Base-by-base conservation (phyloP, 768 basidiomycete species). In the Lanmaoa pseudosensibilis region DNA sequence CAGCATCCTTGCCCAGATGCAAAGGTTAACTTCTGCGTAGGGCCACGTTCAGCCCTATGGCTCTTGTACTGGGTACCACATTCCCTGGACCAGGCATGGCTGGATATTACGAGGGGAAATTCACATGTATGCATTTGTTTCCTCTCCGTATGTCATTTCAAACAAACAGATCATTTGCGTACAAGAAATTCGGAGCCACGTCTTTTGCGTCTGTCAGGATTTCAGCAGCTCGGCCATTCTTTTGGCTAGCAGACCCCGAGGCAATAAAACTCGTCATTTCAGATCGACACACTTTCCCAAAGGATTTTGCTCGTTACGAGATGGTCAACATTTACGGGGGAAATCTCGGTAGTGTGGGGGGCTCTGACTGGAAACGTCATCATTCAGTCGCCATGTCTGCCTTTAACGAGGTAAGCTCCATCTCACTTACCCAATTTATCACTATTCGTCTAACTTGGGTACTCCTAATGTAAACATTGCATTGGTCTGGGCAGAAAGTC, bases 401-500 rank as follows among this genome's bases (percentile, higher is more conserved):
- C 0, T 83, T 83, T 65, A 80, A 75, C 46, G 81, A 82, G 68
- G 81, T 70, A 52, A 46, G 65, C 46, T 16, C 16, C 21, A 12
- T 25, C n/a, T 39, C 18, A 34, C 27, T n/a, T n/a, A 10, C 16
- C 16, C 25, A 15, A 21, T 48, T 21, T 30, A 9, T 1, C 32
- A 0, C 19, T 7, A 6, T 53, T 25, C n/a, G 30, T 45, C 46
- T 55, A 27, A 62, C 27, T 0, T 36, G 32, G 2, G 10, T 37
- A 2, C 12, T 27, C 1, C 34, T 27, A 52, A 81, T 79, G 71
- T 74, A 15, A 79, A 81, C 36, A 72, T 77, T 54, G 74, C 77
- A 7, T 68, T 81, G n/a, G 80, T 79, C 5, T 82, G 81, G 81
- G 62, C 66, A 18, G 79, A 82, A 59, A 71, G 75, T 0, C 68